Base-by-base conservation (phyloP, 1,284 basidiomycete species). In the Hemileia vastatrix region DNA sequence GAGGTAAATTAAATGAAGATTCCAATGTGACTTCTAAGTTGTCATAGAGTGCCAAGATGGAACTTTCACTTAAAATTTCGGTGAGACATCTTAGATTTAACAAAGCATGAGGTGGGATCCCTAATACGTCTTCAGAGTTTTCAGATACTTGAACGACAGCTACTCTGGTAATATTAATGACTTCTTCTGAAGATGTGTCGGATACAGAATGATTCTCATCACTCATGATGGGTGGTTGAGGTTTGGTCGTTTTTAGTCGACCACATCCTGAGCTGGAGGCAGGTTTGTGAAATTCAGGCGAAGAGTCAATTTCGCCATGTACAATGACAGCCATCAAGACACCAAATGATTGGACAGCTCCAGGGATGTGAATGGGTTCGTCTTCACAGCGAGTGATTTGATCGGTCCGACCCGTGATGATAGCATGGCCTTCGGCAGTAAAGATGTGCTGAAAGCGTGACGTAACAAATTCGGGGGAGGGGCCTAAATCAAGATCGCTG, bases 331-430 rank as follows among this genome's bases (percentile, higher is more conserved):
- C 87, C 54, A 93, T 81, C 15, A 92, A 80, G 0, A 91, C 86
- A 6, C 89, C 90, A 71, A 88, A 94, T 0, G 84, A 84, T 77
- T 94, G 90, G 0, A 92, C 83, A 0, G 89, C 86, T 1, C 89
- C 89, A 2, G 89, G 90, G 0, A 86, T 85, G 8, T 85, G 83
- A 56, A 94, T 92, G 0, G 89, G 89, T 49, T 62, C 60, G 19
- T 62, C 60, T 47, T 62, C 60, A 18, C 60, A 62, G 5, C 18
- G 27, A 18, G 53, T 62, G 21, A 55, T 36, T 27, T 54, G 36
- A 44, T 47, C 60, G n/a, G 40, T 54, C 11, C 60, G 36, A 31
- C 60, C 60, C 11, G 60, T 62, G 4, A 62, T 23, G 53, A 62
- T 40, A 31, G 55, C 23, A 11, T 55, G 24, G 3, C 51, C 60